phyloP scores from a whole-genome alignment of 2,329 filamentous ascomycete species.

The Clarireedia hainanense region DNA sequence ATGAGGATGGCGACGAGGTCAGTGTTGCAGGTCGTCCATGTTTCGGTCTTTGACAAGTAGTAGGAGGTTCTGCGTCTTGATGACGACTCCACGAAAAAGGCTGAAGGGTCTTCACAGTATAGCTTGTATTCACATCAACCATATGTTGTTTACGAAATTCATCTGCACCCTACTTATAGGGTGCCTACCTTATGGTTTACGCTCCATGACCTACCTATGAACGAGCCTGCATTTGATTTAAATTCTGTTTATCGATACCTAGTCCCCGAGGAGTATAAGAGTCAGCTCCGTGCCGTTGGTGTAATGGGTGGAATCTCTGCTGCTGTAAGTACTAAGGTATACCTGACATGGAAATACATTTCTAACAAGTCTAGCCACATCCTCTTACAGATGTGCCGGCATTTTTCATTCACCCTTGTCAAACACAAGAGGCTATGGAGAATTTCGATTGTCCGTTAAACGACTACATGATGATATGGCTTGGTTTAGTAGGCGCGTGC shows the following conservation, averaged over 20 bases:
- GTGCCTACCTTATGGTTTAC: constrained; percentile 72
- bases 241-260: constrained; percentile 64
- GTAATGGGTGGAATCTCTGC: constrained; percentile 67
- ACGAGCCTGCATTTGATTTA: constrained; percentile 51
- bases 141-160: constrained; percentile 56
- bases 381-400: constrained; percentile 68
- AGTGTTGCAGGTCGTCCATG: constrained; percentile 5
- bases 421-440: constrained; percentile 73
- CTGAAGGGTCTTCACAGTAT: constrained; percentile 16
- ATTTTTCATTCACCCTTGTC: constrained; percentile 91
- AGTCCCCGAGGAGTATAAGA: constrained; percentile 59
- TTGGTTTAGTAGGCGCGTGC: constrained; percentile 75
- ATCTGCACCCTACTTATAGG: constrained; percentile 67
- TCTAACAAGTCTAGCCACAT: constrained; percentile 41
- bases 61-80: constrained; percentile 21
- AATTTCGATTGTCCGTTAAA: constrained; percentile 50
- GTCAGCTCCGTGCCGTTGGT: constrained; percentile 51
- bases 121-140: constrained; percentile 32
- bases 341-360: background rate
- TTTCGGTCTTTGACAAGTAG: constrained; percentile 1
- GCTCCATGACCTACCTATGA: constrained; percentile 48
- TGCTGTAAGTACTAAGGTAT: constrained; percentile 51
- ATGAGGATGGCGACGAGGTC: constrained; percentile 27
- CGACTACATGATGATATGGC: constrained; percentile 79
- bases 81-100: background rate